Evolutionary conservation across 2,329 filamentous ascomycete genomes (phyloP).

Genomic region (Curvularia verruculosa): DNA sequence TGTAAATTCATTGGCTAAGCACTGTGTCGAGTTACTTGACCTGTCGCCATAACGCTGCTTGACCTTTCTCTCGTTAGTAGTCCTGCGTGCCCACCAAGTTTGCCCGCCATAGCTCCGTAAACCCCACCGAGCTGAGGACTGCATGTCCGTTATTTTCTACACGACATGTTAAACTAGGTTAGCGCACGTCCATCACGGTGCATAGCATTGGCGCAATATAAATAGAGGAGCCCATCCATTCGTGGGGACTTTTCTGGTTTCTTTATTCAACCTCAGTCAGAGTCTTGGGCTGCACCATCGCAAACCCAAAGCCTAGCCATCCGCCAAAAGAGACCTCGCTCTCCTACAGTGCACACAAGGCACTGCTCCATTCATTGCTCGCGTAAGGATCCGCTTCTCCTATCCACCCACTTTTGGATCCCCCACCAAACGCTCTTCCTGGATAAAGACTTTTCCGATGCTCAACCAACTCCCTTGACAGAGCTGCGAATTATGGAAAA

Average conservation of each 20-base stretch:
- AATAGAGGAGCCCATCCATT: constrained; percentile 29
- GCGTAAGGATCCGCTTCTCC: constrained; percentile 43
- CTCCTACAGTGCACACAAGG: constrained; percentile 36
- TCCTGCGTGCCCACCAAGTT: background rate
- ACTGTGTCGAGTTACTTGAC: background rate
- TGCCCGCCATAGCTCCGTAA: background rate
- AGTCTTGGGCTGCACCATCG: constrained; percentile 9
- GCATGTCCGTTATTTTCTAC: constrained; percentile 13
- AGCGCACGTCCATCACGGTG: constrained; percentile 26
- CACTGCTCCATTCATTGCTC: constrained; percentile 43
- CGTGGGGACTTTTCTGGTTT: constrained; percentile 31
- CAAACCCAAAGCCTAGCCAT: constrained; percentile 16
- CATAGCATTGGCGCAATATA: constrained; percentile 18
- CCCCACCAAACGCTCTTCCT: constrained; percentile 44
- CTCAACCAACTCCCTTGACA: constrained; percentile 43
- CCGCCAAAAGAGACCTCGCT: constrained; percentile 28
- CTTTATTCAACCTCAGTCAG: constrained; percentile 24
- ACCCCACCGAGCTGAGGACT: constrained; percentile 12
- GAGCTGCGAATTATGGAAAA: constrained; percentile 41
- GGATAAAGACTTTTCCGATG: constrained; percentile 43
- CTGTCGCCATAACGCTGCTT: background rate
- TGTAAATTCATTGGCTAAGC: background rate
- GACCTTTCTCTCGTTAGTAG: background rate
- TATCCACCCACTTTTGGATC: constrained; percentile 41
- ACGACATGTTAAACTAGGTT: constrained; percentile 6